These are phyloP conservation scores for Eruca vesicaria DNA, from an alignment of 441 rosid genomes.

Conservation along the genomic window DNA sequence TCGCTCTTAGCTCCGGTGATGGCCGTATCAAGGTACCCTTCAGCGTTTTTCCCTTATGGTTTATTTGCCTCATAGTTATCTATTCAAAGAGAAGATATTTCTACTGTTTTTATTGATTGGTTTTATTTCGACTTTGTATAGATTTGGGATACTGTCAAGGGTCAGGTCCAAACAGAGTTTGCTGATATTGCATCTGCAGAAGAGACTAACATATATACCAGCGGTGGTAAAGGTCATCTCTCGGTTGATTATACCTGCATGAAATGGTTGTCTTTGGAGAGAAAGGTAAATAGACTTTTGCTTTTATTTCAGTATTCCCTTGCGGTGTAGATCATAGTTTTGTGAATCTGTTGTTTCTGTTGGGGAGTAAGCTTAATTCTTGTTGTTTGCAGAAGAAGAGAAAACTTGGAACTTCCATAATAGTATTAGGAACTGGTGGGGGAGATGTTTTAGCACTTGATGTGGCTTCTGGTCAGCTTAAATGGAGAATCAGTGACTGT, in stretches of 20 bases:
- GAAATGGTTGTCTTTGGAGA: constrained; percentile 71
- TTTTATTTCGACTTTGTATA: constrained; percentile 23
- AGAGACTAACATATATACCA: constrained; percentile 39
- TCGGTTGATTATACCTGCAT: constrained; percentile 82
- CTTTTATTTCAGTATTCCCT: not conserved
- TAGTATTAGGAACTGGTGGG: constrained; percentile 88
- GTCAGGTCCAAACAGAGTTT: constrained; percentile 82
- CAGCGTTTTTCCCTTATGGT: not conserved
- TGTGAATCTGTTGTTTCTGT: not conserved
- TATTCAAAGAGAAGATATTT: not conserved
- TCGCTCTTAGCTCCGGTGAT: constrained; percentile 78
- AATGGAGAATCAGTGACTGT: constrained; percentile 83
- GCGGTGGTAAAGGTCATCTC: constrained; percentile 64
- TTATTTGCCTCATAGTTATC: not conserved
- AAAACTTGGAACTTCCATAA: constrained; percentile 65
- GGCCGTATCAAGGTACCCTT: constrained; percentile 76
- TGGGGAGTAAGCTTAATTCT: not conserved
- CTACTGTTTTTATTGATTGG: not conserved
- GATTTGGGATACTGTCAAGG: constrained; percentile 86
- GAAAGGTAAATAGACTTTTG: constrained; percentile 44
- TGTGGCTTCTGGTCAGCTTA: constrained; percentile 84
- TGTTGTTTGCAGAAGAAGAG: constrained; percentile 70
- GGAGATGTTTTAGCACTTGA: constrained; percentile 93
- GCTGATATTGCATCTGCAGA: constrained; percentile 59
- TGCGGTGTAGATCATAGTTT: not conserved